phyloP scores from a whole-genome alignment of 306 rosid genomes.

The Nissolia schottii region DNA sequence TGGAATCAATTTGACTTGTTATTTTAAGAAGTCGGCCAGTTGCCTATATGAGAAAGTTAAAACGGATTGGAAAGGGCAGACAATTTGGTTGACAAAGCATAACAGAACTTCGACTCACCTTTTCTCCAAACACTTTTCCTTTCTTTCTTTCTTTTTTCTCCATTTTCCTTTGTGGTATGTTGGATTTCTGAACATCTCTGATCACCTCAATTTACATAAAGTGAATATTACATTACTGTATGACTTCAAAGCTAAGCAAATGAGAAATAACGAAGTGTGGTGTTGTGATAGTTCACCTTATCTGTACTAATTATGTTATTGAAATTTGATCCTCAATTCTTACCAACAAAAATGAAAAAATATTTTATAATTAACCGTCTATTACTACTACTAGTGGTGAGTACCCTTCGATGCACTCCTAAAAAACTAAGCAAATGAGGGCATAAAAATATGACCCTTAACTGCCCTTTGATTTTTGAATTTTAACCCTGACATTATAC shows the following conservation, averaged over 20 bases:
- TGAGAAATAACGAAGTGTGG: too few species aligned
- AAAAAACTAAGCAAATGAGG: too few species aligned
- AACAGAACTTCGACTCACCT: slow-evolving; percentile 23
- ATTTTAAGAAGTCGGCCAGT: slow-evolving; percentile 17
- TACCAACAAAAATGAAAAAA: too few species aligned
- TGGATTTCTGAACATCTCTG: slow-evolving; percentile 25
- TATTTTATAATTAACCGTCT: too few species aligned
- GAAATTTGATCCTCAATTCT: too few species aligned
- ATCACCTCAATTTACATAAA: slow-evolving; percentile 7
- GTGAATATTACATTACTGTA: neutral
- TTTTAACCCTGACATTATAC: neutral
- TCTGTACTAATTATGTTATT: too few species aligned
- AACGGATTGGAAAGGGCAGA: slow-evolving; percentile 14
- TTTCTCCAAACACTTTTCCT: slow-evolving; percentile 16
- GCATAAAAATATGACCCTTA: too few species aligned
- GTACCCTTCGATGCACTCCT: too few species aligned
- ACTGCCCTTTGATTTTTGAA: neutral
- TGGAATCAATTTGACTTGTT: neutral
- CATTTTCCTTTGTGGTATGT: slow-evolving; percentile 11
- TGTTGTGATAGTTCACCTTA: too few species aligned
- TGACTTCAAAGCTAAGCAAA: slow-evolving; percentile 46
- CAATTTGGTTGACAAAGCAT: slow-evolving; percentile 34
- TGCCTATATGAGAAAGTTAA: slow-evolving; percentile 4
- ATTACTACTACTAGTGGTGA: too few species aligned
- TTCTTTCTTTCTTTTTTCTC: neutral